These are phyloP conservation scores for Gossypium bickii DNA, from an alignment of 345 rosid species.

Conservation along the genomic window DNA sequence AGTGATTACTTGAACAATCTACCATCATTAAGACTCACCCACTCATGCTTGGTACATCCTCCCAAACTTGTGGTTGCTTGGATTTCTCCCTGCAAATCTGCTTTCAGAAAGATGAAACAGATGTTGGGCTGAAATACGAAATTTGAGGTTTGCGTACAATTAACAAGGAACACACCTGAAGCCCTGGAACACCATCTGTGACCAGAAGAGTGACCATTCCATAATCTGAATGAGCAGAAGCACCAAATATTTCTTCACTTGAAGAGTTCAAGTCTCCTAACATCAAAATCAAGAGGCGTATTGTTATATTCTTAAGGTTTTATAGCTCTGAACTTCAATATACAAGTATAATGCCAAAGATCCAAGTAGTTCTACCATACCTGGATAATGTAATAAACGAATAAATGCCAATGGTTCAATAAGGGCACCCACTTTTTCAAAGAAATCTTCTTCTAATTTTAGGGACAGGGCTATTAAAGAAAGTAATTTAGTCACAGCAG, in stretches of 20 bases:
- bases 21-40: slow-evolving; percentile 45
- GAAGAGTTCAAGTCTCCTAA: slow-evolving; percentile 43
- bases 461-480: slow-evolving; percentile 72
- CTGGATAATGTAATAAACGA: slow-evolving; percentile 36
- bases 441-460: slow-evolving; percentile 60
- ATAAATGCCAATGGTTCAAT: slow-evolving; percentile 38
- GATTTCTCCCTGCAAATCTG: slow-evolving; percentile 75
- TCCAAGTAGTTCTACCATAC: neutral
- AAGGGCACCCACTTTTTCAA: slow-evolving; percentile 59
- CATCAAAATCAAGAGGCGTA: slow-evolving; percentile 13
- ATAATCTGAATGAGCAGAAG: slow-evolving; percentile 86
- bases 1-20: slow-evolving; percentile 2
- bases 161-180: slow-evolving; percentile 48
- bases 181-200: slow-evolving; percentile 83
- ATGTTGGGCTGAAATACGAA: neutral
- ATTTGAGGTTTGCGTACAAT: neutral
- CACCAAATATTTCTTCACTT: slow-evolving; percentile 53
- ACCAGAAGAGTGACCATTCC: slow-evolving; percentile 80
- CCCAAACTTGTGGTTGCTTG: slow-evolving; percentile 58
- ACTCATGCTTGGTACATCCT: slow-evolving; percentile 48
- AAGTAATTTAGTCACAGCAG: slow-evolving; percentile 47
- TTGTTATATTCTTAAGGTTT: neutral
- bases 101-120: slow-evolving; percentile 9
- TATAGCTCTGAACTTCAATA: neutral
- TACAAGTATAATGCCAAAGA: neutral